phyloP scores from a whole-genome alignment of 2,329 filamentous ascomycete species.

The Piedraia hortae region DNA sequence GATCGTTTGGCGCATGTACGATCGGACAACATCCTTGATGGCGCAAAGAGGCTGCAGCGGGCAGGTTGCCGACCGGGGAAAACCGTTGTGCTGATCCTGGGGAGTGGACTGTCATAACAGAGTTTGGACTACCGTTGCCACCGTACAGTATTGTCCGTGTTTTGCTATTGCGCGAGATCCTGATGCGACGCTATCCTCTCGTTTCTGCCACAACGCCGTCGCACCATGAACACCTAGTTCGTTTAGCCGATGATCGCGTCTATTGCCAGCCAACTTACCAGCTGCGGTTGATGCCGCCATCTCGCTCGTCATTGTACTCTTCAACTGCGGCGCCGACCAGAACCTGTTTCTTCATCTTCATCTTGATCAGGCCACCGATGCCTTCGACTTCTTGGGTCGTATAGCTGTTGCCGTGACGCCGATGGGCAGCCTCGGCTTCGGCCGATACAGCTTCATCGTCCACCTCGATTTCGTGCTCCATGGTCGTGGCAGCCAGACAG shows the following conservation, averaged over 20 bases:
- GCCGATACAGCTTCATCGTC: constrained; percentile 40
- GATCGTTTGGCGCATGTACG: too few species aligned
- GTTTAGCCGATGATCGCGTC: constrained; percentile 36
- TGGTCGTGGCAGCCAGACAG: constrained; percentile 50
- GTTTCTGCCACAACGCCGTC: constrained; percentile 20
- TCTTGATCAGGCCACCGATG: constrained; percentile 67
- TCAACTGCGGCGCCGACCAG: constrained; percentile 60
- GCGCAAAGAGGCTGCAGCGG: too few species aligned
- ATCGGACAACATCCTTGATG: too few species aligned
- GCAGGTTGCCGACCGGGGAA: too few species aligned
- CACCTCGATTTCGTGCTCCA: constrained; percentile 65
- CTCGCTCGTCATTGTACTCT: constrained; percentile 57
- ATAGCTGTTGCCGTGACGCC: constrained; percentile 41
- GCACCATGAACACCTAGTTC: constrained; percentile 90
- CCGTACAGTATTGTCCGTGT: too few species aligned
- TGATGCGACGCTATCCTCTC: too few species aligned
- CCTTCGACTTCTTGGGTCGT: constrained; percentile 71
- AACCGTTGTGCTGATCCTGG: too few species aligned
- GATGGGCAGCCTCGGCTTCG: constrained; percentile 8
- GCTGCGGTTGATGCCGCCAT: constrained; percentile 37
- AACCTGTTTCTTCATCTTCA: constrained; percentile 60
- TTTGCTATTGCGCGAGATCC: too few species aligned
- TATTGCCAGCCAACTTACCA: too few species aligned
- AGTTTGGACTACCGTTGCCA: too few species aligned
- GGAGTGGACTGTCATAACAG: too few species aligned